These are phyloP conservation scores for grape (Vitis vinifera) DNA, from an alignment of 164 flowering plant species.

Conservation along the genomic window ASM3070453v1 NC_081819.1:9103001-9103500, in stretches of 20 bases:
- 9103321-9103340: too few relatives aligned
- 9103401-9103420: slow-evolving; percentile 10
- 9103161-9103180: slow-evolving; percentile 15
- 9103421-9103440: slow-evolving; percentile 10
- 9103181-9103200: slow-evolving; percentile 15
- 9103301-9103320: background rate
- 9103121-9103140: slow-evolving; percentile 22
- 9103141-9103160: slow-evolving; percentile 22
- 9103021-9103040: too few relatives aligned
- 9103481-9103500: background rate
- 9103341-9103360: background rate
- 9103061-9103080: slow-evolving; percentile 35
- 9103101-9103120: slow-evolving; percentile 40
- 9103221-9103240: slow-evolving; percentile 22
- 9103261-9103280: slow-evolving; percentile 22
- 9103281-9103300: slow-evolving; percentile 6
- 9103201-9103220: slow-evolving; percentile 17
- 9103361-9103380: too few relatives aligned
- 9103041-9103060: slow-evolving; percentile 1
- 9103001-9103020: too few relatives aligned
- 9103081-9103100: slow-evolving; percentile 39
- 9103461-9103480: background rate
- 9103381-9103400: slow-evolving; percentile 14
- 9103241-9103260: slow-evolving; percentile 26
- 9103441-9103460: slow-evolving; percentile 19